Conservation (phyloP, 1,139 yeast genomes). For the Zygosaccharomyces pseudobailii region DNA sequence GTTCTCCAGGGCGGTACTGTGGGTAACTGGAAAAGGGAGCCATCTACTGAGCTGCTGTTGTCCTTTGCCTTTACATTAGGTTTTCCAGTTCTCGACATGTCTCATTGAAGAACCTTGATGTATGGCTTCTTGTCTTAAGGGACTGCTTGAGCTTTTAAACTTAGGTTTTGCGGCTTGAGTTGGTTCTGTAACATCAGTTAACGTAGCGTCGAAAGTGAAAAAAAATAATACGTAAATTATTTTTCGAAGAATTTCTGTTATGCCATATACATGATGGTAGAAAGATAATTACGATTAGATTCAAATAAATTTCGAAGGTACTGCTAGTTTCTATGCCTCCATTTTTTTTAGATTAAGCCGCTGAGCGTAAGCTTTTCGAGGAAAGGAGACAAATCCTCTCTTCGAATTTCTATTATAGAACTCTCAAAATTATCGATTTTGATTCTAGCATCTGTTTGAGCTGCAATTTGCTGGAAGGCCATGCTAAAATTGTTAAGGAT, state of each 20-base stretch:
- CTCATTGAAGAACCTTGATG: neutral
- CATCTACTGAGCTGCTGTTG: neutral
- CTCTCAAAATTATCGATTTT: conserved; percentile 93
- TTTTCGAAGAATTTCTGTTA: neutral
- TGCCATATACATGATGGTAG: neutral
- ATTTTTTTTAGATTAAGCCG: conserved; percentile 37
- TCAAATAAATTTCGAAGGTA: neutral
- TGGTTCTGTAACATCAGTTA: too few species aligned
- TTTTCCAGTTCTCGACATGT: conserved; percentile 1
- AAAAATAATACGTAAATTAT: too few species aligned
- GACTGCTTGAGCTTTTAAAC: neutral
- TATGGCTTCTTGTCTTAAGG: neutral
- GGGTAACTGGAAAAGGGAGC: conserved; percentile 23
- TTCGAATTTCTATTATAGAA: conserved; percentile 82
- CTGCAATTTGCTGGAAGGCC: conserved; percentile 84
- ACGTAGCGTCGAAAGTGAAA: too few species aligned
- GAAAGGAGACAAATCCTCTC: conserved; percentile 84
- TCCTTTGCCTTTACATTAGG: neutral
- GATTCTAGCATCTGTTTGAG: conserved; percentile 78
- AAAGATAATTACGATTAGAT: too few species aligned
- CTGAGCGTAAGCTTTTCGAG: conserved; percentile 67
- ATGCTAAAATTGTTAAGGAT: conserved; percentile 75
- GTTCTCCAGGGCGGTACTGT: conserved; percentile 30
- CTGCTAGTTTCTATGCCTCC: neutral
- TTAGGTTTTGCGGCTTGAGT: conserved; percentile 1